Base-by-base conservation (phyloP, 192 early-diverging fungal genomes). In the Umbelopsis ramanniana region DNA sequence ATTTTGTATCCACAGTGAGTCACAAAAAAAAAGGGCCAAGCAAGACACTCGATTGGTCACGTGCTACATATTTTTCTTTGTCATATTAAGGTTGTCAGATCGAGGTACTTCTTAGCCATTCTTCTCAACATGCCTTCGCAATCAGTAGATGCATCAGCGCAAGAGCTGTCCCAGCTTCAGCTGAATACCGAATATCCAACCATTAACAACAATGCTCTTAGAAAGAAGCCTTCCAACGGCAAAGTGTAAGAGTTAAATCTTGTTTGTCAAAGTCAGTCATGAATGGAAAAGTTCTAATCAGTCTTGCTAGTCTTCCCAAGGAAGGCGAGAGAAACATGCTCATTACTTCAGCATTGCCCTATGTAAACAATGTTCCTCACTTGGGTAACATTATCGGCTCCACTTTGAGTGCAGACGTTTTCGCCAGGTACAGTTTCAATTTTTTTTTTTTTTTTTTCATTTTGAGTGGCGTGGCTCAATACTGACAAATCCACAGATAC, bases 371-470 rank as follows among this genome's bases (percentile, higher is more conserved):
- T 78, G 90, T 98, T 53, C 98, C 98, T 46, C 98, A 99, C 74
- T 87, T 99, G 76, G 98, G 98, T 71, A 99, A 99, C 87, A 93
- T 99, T 79, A 95, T 99, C 76, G 98, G 98, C n/a, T 97, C 95
- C 63, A 94, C 95, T 5, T 88, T 99, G 67, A 94, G 92, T 81
- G 98, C 95, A n/a, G 98, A 99, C 81, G 93, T 93, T 15, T 98
- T 89, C 86, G 94, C 96, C 29, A 90, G 96, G 83, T 89, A 78
- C 68, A 14, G 33, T 38, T 11, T 37, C 17, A n/a, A 63, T 35
- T 29, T 63, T 63, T 63, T 63, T 63, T 63, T 63, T 63, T 63
- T 63, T 63, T 63, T 63, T 29, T 29, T 29, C 3, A 3, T 29
- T n/a, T 1, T 29, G 29, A 4, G 15, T n/a, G 57, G 57, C 33